These are phyloP conservation scores for Entomortierella beljakovae DNA, from an alignment of 192 early-diverging fungal species.

Conservation along the genomic window DNA sequence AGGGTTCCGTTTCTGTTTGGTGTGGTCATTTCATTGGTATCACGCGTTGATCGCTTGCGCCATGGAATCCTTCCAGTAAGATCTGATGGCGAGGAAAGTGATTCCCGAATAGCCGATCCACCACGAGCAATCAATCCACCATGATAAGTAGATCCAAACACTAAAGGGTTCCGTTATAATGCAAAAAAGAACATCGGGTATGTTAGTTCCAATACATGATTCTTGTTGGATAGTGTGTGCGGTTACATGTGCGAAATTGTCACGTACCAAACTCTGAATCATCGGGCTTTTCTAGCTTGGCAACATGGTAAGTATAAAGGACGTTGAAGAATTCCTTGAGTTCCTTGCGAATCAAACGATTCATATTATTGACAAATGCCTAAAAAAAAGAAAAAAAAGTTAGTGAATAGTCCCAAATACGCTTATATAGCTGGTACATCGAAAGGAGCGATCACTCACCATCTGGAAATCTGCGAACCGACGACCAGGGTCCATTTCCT, in stretches of 20 bases:
- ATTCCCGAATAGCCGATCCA: conserved; percentile 44
- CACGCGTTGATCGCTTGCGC: conserved; percentile 39
- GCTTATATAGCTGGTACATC: no score
- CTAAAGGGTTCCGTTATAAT: background rate
- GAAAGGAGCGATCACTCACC: conserved; percentile 36
- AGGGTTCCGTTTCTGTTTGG: conserved; percentile 25
- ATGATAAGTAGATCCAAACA: conserved; percentile 49
- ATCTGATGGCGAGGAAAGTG: conserved; percentile 47
- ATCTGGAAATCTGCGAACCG: conserved; percentile 79
- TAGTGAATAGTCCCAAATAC: background rate
- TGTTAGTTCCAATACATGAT: background rate
- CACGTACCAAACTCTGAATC: conserved; percentile 55
- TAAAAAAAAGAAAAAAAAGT: conserved; percentile 4
- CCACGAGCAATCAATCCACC: conserved; percentile 43
- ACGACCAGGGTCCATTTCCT: conserved; percentile 73
- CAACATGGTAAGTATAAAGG: conserved; percentile 35
- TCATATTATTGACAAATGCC: conserved; percentile 45
- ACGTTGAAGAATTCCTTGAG: conserved; percentile 56
- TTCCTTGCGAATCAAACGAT: conserved; percentile 56
- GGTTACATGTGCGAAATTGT: background rate
- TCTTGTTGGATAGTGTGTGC: background rate
- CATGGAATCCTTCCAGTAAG: conserved; percentile 39
- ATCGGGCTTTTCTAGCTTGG: conserved; percentile 55
- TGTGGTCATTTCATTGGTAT: conserved; percentile 31
- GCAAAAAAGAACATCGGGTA: background rate